Evolutionary conservation across 768 basidiomycete species (phyloP), one percentile per base, ranked within the genome.

Genomic region (Sporobolomyces roseus): DNA sequence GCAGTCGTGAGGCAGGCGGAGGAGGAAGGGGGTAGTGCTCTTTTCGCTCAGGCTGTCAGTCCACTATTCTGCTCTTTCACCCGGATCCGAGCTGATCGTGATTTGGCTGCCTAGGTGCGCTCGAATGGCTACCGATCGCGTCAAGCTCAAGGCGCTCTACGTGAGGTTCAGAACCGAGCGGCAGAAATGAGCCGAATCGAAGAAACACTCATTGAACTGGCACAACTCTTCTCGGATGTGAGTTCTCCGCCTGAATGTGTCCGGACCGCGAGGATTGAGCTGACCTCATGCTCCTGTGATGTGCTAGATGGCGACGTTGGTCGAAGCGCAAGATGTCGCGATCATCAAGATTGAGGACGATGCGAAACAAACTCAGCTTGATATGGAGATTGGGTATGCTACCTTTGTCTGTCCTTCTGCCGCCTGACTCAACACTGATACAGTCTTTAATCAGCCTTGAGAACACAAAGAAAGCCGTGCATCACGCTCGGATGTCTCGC

Each of bases 401-500:
- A 7, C 53, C 30, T 35, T 19, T 89, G 90, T n/a, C 21, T 43
- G 10, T 59, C 27, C 19, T 32, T 52, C 50, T 27, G 10, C 27
- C 27, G 25, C 19, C 25, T 52, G 8, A 23, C 16, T 38, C 27
- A 6, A 21, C 9, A 38, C 56, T 30, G 10, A 29, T 46, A 17
- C 17, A 17, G 17, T 9, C 38, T 41, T 36, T 25, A 13, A 12
- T 5, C 54, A 41, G 54, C 3, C 80, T 91, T 64, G 81, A 83
- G 70, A 89, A 96, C 77, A 90, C 91, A 1, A 85, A 88, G 52
- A 89, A 88, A 75, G 94, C 93, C 13, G 89, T 97, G 56, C 81
- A 80, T 36, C 90, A 88, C 43, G 94, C 94, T 29, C 84, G 89
- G 35, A 84, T 87, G 41, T 93, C 94, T 29, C 87, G 94, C 69